A percentile compares a stretch with the other conserved stretches of the same genome.
Evolutionary conservation across 176 grass and related monocot genomes (phyloP).

Genomic region (Ampelocalamus luodianensis): DNA sequence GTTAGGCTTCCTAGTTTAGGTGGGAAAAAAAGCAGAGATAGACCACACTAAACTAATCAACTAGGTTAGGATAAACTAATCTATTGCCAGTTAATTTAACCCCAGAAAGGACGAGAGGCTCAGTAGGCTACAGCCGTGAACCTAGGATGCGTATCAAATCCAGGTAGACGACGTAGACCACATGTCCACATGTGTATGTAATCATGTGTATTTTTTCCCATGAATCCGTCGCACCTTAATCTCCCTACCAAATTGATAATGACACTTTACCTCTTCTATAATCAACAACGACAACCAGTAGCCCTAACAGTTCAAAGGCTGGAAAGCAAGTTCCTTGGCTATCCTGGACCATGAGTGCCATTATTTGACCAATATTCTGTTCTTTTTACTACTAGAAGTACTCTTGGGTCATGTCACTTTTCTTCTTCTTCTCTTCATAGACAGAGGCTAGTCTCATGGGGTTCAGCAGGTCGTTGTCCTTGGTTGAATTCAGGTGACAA

Average conservation of each 20-base stretch:
- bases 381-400: neutral
- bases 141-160: constrained; percentile 43
- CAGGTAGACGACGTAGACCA: constrained; percentile 23
- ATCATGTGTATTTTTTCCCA: neutral
- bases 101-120: constrained; percentile 35
- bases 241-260: constrained; percentile 34
- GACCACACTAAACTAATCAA: neutral
- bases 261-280: constrained; percentile 32
- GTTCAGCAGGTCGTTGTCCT: constrained; percentile 13
- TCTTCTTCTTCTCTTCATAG: neutral
- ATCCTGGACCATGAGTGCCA: constrained; percentile 27
- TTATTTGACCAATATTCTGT: constrained; percentile 14
- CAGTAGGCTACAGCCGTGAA: constrained; percentile 20
- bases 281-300: constrained; percentile 9
- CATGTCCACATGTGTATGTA: constrained; percentile 13
- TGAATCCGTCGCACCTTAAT: neutral
- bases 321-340: neutral
- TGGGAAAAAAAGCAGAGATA: neutral
- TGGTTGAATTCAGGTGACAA: constrained; percentile 27
- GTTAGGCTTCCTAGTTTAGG: neutral
- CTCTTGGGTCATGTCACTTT: neutral
- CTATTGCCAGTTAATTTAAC: neutral
- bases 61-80: constrained; percentile 36
- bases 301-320: constrained; percentile 19
- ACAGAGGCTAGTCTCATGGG: constrained; percentile 8